Conservation (phyloP, 768 basidiomycete genomes). For the Collybiopsis luxurians region DNA sequence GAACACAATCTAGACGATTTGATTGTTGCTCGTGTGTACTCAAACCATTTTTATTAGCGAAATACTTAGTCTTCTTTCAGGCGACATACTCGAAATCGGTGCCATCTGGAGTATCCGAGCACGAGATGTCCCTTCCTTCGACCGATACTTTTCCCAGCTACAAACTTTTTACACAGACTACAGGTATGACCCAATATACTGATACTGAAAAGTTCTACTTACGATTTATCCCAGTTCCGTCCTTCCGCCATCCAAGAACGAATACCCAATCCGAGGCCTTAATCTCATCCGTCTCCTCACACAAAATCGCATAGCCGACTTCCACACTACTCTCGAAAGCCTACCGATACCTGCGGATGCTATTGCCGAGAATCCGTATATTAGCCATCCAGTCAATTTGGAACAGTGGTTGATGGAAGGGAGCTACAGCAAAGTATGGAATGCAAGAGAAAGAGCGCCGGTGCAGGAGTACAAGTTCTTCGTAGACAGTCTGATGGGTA, state of each 20-base stretch:
- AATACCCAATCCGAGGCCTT: conserved; percentile 86
- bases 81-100: conserved; percentile 94
- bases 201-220: too few species aligned
- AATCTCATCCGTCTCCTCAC: conserved; percentile 94
- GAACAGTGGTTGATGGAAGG: conserved; percentile 99
- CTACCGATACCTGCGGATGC: conserved; percentile 70
- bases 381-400: conserved; percentile 85
- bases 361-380: conserved; percentile 66
- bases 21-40: conserved; percentile 63
- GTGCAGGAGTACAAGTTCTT: conserved; percentile 95
- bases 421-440: conserved; percentile 97
- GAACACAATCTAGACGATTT: conserved; percentile 66
- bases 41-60: background rate
- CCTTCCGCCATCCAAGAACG: conserved; percentile 82
- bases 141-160: conserved; percentile 91
- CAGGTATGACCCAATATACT: too few species aligned
- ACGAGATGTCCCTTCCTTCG: conserved; percentile 88
- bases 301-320: conserved; percentile 95
- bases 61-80: conserved; percentile 33
- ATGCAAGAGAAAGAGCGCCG: conserved; percentile 88
- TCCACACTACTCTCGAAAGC: conserved; percentile 94
- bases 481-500: conserved; percentile 89
- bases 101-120: conserved; percentile 91
- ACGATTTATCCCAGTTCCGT: conserved; percentile 54
- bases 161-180: conserved; percentile 89